These are phyloP conservation scores for Solanum rostratum DNA, from an alignment of 257 asterid genomes.

Conservation along the genomic window DNA sequence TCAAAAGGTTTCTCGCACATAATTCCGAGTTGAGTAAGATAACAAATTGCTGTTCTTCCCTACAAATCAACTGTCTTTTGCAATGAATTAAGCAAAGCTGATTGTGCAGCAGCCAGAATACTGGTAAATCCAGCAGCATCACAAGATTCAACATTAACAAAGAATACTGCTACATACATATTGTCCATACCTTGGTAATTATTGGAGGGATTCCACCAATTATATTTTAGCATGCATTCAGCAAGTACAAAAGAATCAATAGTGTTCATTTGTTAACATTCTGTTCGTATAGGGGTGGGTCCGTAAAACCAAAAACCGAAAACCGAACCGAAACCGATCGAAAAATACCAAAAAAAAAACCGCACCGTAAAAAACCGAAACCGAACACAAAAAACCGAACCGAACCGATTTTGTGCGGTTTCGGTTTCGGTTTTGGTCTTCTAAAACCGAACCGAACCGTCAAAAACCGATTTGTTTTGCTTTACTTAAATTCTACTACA, in stretches of 20 bases:
- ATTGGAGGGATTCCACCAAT: neutral
- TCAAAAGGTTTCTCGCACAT: neutral
- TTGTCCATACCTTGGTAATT: neutral
- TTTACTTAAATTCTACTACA: too few species aligned
- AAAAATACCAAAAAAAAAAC: too few species aligned
- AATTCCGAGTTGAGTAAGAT: neutral
- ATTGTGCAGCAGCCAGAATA: neutral
- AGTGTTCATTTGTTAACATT: neutral
- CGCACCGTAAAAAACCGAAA: too few species aligned
- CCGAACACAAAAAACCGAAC: too few species aligned
- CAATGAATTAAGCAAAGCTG: neutral
- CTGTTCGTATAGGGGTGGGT: too few species aligned
- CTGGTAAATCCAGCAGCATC: neutral
- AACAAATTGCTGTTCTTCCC: neutral
- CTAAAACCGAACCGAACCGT: too few species aligned
- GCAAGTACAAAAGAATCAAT: neutral
- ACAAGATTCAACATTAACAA: neutral
- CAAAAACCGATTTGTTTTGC: too few species aligned
- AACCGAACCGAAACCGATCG: too few species aligned
- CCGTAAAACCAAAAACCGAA: too few species aligned
- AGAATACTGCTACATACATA: neutral
- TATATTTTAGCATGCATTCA: neutral
- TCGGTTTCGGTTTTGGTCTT: too few species aligned
- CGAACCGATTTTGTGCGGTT: too few species aligned
- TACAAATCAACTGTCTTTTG: neutral